phyloP scores from a whole-genome alignment of 106 monocot genomes.

The Iris macrosiphon region DNA sequence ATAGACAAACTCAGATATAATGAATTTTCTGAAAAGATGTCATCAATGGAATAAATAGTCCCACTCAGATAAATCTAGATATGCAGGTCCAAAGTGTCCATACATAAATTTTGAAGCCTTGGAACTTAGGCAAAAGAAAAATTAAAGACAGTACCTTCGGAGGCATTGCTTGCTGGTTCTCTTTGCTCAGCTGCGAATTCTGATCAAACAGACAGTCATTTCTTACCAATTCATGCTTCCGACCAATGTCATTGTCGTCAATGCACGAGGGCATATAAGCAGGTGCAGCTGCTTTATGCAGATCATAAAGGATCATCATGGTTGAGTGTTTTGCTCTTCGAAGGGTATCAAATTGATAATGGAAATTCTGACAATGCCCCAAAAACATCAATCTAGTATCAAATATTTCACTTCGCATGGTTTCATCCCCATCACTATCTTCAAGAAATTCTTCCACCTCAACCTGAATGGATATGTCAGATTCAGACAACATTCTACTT shows the following conservation, averaged over 20 bases:
- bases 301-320: constrained; percentile 50
- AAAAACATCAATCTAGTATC: constrained; percentile 29
- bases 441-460: too few relatives aligned
- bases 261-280: constrained; percentile 7
- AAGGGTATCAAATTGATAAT: constrained; percentile 49
- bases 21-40: too few relatives aligned
- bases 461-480: constrained; percentile 22
- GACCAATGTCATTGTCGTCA: constrained; percentile 9
- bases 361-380: constrained; percentile 25
- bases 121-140: too few relatives aligned
- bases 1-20: too few relatives aligned
- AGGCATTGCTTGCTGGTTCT: too few relatives aligned
- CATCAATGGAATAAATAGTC: too few relatives aligned
- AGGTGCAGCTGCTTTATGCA: constrained; percentile 18
- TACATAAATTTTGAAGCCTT: too few relatives aligned
- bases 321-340: constrained; percentile 57
- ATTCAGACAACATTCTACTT: not conserved
- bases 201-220: too few relatives aligned
- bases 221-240: not conserved
- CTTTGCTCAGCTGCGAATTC: too few relatives aligned
- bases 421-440: constrained; percentile 24
- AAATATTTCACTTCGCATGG: constrained; percentile 23
- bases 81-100: too few relatives aligned
- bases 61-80: too few relatives aligned
- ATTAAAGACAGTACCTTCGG: too few relatives aligned